Conservation (phyloP, 176 grass and related monocot species). For the Aegilops speltoides region DNA sequence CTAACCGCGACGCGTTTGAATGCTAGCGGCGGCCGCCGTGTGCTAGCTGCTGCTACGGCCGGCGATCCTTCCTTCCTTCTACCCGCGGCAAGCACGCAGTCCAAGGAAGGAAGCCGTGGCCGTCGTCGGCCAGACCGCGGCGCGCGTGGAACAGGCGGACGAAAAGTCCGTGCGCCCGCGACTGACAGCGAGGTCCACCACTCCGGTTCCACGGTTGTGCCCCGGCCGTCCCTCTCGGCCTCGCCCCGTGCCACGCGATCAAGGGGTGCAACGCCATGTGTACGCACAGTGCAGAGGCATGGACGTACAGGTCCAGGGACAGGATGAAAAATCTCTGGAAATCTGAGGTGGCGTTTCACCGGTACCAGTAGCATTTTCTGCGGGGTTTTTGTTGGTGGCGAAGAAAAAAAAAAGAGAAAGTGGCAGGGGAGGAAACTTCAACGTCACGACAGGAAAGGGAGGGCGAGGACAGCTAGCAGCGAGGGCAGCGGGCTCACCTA, state of each 20-base stretch:
- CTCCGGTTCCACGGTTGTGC: background rate
- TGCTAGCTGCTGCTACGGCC: background rate
- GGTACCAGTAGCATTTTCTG: background rate
- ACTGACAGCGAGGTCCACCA: background rate
- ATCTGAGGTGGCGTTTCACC: background rate
- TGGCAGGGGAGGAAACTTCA: constrained; percentile 59
- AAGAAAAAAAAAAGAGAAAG: background rate
- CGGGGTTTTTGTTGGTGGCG: too few species aligned
- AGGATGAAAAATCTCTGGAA: background rate
- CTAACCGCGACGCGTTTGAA: constrained; percentile 21
- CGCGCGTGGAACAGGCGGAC: background rate
- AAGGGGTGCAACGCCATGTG: background rate
- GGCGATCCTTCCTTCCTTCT: too few species aligned
- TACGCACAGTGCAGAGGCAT: background rate
- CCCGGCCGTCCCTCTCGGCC: too few species aligned
- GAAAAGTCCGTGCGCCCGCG: background rate
- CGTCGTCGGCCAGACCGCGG: background rate
- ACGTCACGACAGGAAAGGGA: constrained; percentile 78
- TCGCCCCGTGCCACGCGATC: too few species aligned
- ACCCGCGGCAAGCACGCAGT: too few species aligned
- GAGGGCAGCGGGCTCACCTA: constrained; percentile 70
- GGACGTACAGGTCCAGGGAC: background rate
- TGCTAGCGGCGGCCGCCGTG: background rate
- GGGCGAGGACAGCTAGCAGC: constrained; percentile 74
- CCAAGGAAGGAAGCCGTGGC: background rate